Percentiles rank a stretch among this genome's conserved stretches.
Conservation (phyloP, 805 yeast genomes). For the Torulaspora indica region DNA sequence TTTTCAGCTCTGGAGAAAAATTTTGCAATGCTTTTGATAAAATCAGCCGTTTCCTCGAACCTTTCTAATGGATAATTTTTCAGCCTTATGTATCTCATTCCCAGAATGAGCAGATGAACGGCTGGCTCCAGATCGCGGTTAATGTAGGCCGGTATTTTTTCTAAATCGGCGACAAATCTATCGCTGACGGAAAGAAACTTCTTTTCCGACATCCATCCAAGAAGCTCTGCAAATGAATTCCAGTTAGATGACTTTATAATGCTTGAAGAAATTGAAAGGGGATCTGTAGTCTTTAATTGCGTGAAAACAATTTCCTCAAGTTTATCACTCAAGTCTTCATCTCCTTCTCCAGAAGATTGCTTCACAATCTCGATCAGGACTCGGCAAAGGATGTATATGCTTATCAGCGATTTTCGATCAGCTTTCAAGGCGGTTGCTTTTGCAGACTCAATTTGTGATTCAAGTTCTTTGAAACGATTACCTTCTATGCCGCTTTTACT, state of each 20-base stretch:
- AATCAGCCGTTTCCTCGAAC: slow-evolving; percentile 92
- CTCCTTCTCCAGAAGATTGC: slow-evolving; percentile 72
- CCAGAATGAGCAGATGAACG: slow-evolving; percentile 72
- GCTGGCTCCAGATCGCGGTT: slow-evolving; percentile 53
- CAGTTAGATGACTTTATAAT: slow-evolving; percentile 85
- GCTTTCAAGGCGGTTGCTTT: slow-evolving; percentile 73
- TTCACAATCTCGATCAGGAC: slow-evolving; percentile 88
- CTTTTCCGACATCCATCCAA: slow-evolving; percentile 86
- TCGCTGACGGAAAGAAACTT: slow-evolving; percentile 87
- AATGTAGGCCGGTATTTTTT: slow-evolving; percentile 60
- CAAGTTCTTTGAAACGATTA: slow-evolving; percentile 50
- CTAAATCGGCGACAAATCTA: slow-evolving; percentile 86
- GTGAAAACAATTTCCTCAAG: slow-evolving; percentile 91
- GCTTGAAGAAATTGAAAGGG: slow-evolving; percentile 58
- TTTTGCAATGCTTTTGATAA: slow-evolving; percentile 77
- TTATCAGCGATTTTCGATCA: slow-evolving; percentile 78
- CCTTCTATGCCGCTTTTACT: slow-evolving; percentile 40
- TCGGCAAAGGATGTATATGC: slow-evolving; percentile 84
- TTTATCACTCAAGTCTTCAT: slow-evolving; percentile 74
- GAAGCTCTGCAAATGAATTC: slow-evolving; percentile 81
- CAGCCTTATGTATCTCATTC: slow-evolving; percentile 80
- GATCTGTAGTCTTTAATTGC: slow-evolving; percentile 84
- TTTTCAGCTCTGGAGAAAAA: slow-evolving; percentile 67
- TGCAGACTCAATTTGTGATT: slow-evolving; percentile 40
- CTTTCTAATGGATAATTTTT: slow-evolving; percentile 81